These are phyloP conservation scores for Aspergillus nanangensis DNA, from an alignment of 495 filamentous ascomycete genomes.

Conservation along the genomic window DNA sequence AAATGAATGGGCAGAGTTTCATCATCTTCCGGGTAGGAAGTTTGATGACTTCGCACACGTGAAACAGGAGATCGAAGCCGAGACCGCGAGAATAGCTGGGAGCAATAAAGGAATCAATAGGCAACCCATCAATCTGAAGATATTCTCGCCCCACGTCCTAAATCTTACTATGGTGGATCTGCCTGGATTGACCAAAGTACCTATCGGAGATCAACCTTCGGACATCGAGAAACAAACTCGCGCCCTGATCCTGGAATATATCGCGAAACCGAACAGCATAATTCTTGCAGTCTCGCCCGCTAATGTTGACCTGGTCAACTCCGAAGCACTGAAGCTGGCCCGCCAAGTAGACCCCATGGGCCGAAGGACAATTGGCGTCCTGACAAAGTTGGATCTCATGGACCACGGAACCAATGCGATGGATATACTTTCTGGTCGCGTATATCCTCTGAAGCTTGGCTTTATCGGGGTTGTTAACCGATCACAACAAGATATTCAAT, in stretches of 20 bases:
- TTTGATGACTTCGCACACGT: slow-evolving; percentile 91
- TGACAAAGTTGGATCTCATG: slow-evolving; percentile 98
- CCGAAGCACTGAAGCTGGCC: slow-evolving; percentile 94
- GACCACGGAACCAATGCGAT: slow-evolving; percentile 98
- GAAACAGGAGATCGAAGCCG: slow-evolving; percentile 95
- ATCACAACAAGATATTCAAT: slow-evolving; percentile 97
- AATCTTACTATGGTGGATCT: slow-evolving; percentile 96
- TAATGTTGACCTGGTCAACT: slow-evolving; percentile 98
- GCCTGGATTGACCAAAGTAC: slow-evolving; percentile 95
- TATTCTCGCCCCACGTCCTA: slow-evolving; percentile 95
- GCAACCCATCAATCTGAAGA: slow-evolving; percentile 96
- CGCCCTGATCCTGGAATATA: slow-evolving; percentile 96
- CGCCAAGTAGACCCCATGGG: slow-evolving; percentile 96
- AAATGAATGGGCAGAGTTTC: slow-evolving; percentile 94
- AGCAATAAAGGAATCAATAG: slow-evolving; percentile 98
- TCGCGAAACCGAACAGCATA: slow-evolving; percentile 98
- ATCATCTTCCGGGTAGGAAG: slow-evolving; percentile 82
- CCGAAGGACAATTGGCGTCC: slow-evolving; percentile 89
- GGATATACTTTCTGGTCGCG: slow-evolving; percentile 91
- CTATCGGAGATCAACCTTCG: slow-evolving; percentile 95
- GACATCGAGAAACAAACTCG: slow-evolving; percentile 99
- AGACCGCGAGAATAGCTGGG: slow-evolving; percentile 91
- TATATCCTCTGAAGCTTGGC: slow-evolving; percentile 94
- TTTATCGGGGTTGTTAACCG: slow-evolving; percentile 99
- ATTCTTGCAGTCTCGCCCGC: slow-evolving; percentile 95